These are phyloP conservation scores for Termitomyces eurrhizus DNA, from an alignment of 768 basidiomycete species.

Conservation along the genomic window DNA sequence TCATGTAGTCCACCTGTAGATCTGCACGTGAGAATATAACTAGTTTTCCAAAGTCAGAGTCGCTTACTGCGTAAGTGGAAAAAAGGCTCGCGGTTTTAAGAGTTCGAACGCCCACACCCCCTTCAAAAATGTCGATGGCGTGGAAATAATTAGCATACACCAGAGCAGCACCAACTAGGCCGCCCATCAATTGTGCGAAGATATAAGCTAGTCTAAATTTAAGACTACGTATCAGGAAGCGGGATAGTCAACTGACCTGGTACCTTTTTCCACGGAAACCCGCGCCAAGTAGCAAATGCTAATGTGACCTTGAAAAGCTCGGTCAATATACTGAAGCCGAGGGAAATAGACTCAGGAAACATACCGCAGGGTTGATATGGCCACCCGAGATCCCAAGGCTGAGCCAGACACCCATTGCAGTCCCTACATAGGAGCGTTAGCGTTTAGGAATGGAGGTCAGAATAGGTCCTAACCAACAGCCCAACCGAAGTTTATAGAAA, in stretches of 20 bases:
- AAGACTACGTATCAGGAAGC: neutral
- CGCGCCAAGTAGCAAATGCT: conserved; percentile 56
- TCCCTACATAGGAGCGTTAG: conserved; percentile 23
- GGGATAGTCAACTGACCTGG: conserved; percentile 31
- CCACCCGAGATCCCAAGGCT: conserved; percentile 47
- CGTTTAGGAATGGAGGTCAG: neutral
- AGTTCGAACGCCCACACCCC: conserved; percentile 48
- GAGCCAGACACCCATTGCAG: conserved; percentile 45
- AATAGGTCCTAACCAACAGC: conserved; percentile 28
- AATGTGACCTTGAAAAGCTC: conserved; percentile 48
- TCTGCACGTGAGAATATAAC: neutral
- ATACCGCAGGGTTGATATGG: conserved; percentile 39
- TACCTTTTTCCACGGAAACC: conserved; percentile 70
- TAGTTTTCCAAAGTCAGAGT: neutral
- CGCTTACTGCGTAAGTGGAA: conserved; percentile 55
- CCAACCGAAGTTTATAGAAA: conserved; percentile 42
- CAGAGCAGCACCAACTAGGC: conserved; percentile 52
- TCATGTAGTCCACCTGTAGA: conserved; percentile 26
- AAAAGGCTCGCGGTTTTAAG: conserved; percentile 55
- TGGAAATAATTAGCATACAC: conserved; percentile 67
- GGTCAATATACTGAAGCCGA: conserved; percentile 2
- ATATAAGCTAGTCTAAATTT: conserved; percentile 37
- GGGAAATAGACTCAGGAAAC: neutral
- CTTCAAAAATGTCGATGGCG: conserved; percentile 62
- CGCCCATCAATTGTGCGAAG: conserved; percentile 61